Percentiles rank a stretch among this genome's conserved stretches.
These are phyloP conservation scores for Mycena indigotica DNA, from an alignment of 768 basidiomycete species.

Conservation along the genomic window DNA sequence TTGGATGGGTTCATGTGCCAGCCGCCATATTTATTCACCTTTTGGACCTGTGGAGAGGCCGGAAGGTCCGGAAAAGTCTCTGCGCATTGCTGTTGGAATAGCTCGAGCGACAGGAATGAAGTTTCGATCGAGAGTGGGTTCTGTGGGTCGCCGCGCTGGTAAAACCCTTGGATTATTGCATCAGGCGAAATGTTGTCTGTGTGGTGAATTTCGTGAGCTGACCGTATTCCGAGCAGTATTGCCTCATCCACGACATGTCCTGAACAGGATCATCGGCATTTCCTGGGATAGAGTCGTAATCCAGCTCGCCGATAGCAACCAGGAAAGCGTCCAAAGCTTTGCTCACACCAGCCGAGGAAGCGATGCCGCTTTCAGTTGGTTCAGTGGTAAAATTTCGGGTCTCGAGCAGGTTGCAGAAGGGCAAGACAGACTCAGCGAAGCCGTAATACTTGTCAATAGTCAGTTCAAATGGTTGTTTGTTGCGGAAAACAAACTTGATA, in stretches of 20 bases:
- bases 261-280: constrained; percentile 43
- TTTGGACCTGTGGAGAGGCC: constrained; percentile 42
- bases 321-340: constrained; percentile 43
- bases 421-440: constrained; percentile 44
- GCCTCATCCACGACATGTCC: constrained; percentile 55
- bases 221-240: constrained; percentile 57
- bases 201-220: neutral
- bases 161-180: constrained; percentile 36
- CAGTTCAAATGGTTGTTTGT: neutral
- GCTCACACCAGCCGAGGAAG: constrained; percentile 35
- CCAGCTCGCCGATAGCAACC: constrained; percentile 43
- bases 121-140: constrained; percentile 53
- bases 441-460: constrained; percentile 44
- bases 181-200: neutral
- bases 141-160: constrained; percentile 48
- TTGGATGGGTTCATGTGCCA: constrained; percentile 55
- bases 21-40: constrained; percentile 53
- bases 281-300: constrained; percentile 48
- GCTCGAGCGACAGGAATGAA: constrained; percentile 44
- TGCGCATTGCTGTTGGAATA: constrained; percentile 50
- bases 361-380: constrained; percentile 42
- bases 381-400: constrained; percentile 43
- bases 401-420: constrained; percentile 52
- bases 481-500: constrained; percentile 41
- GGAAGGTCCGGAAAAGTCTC: constrained; percentile 42